Evolutionary conservation across 1,139 yeast species (phyloP), one percentile per base, ranked within the genome.

Genomic region (Kurtzmaniella quercitrusa): DNA sequence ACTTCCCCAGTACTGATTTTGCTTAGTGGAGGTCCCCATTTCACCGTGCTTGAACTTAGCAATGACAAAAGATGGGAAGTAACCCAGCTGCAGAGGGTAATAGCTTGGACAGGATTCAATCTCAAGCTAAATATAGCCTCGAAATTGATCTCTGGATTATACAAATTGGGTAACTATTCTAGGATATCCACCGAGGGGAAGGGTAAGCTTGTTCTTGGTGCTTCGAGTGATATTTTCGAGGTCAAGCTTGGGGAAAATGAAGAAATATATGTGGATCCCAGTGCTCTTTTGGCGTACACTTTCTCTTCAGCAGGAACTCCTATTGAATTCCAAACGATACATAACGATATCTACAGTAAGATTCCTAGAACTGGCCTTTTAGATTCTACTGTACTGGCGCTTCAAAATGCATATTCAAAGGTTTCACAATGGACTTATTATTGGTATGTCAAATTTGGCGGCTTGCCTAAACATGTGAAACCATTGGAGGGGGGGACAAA

Each of bases 41-140:
- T 62, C 44, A 54, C 61, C 4, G 49, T 65, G 5, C 49, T 69
- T 31, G 60, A 64, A 7, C 46, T 58, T 2, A 43, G 46, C 39
- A 43, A 46, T 10, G 10, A 11, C 10, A 55, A 56, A 12, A 44
- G 47, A n/a, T 75, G 81, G 81, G 53, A 53, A 2, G 54, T 74
- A n/a, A 43, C 58, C 8, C 62, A 62, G 17, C 59, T 60, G 40
- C 57, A 62, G 7, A 56, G 58, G 43, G 46, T 76, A 17, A 58
- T 73, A 14, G 78, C 78, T 2, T 76, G 80, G 80, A 60, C 72
- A 1, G 79, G 79, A 0, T 60, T 62, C 40, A 61, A 66, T 43
- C 47, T 71, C 14, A 50, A 57, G 18, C 42, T 73, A 16, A 34
- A 38, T 18, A 33, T 38, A 17, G 42, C 42, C n/a, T 51, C 58